phyloP scores from a whole-genome alignment of 805 yeast genomes.

The Metschnikowia lunata region DNA sequence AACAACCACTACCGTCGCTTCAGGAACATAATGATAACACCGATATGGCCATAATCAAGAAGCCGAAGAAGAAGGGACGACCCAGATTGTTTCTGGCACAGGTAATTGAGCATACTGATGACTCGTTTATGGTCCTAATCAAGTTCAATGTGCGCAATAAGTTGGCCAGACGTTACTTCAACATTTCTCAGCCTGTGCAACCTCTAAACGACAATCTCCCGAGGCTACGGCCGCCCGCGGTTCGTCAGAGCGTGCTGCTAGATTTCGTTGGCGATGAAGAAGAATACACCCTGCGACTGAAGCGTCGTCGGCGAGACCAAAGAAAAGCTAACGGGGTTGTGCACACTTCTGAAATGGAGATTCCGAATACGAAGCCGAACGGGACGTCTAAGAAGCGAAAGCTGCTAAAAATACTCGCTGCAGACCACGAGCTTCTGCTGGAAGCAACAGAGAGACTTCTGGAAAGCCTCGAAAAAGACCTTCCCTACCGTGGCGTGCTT shows the following conservation, averaged over 20 bases:
- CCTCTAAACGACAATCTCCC: neutral
- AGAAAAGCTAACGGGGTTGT: neutral
- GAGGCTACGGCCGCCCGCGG: constrained; percentile 5
- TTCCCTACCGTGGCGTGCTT: constrained; percentile 67
- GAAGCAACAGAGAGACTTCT: constrained; percentile 6
- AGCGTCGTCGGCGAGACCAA: neutral
- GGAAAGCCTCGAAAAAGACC: constrained; percentile 8
- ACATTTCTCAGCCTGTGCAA: constrained; percentile 1
- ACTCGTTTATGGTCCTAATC: constrained; percentile 7
- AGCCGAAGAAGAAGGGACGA: constrained; percentile 6
- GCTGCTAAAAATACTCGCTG: neutral
- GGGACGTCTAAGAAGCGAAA: neutral
- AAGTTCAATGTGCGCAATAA: constrained; percentile 14
- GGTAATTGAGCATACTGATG: constrained; percentile 1
- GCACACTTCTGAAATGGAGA: neutral
- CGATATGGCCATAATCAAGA: too few relatives aligned
- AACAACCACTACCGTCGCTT: too few relatives aligned
- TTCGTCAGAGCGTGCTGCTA: neutral
- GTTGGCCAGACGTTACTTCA: constrained; percentile 8
- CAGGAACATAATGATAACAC: too few relatives aligned
- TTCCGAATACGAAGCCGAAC: neutral
- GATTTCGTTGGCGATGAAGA: neutral
- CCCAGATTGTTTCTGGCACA: constrained; percentile 13
- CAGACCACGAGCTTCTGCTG: constrained; percentile 1
- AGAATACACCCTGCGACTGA: neutral